These are phyloP conservation scores for Lunasporangiospora selenospora DNA, from an alignment of 192 early-diverging fungal species.

Conservation along the genomic window DNA sequence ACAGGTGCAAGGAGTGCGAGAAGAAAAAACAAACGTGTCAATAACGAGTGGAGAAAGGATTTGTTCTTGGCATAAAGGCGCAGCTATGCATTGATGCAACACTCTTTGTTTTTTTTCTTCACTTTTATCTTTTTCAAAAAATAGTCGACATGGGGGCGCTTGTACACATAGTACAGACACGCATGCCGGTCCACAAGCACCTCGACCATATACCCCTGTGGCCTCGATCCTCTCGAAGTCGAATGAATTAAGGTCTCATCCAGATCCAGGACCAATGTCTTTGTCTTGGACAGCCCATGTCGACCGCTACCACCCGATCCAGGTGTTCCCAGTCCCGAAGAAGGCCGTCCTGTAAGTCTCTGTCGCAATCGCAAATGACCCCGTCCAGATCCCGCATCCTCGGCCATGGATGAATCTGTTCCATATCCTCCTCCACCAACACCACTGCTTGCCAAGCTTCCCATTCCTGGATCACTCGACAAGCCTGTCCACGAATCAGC, in stretches of 20 bases:
- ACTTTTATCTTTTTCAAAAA: conserved; percentile 80
- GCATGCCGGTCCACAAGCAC: conserved; percentile 82
- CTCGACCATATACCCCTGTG: conserved; percentile 82
- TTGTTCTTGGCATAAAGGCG: neutral
- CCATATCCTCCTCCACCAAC: too few species aligned
- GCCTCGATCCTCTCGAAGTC: conserved; percentile 58
- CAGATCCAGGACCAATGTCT: conserved; percentile 75
- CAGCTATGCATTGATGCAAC: neutral
- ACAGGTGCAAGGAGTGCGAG: neutral
- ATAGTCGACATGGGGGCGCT: conserved; percentile 85
- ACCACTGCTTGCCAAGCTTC: too few species aligned
- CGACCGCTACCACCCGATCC: neutral
- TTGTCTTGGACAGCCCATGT: conserved; percentile 43
- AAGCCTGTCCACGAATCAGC: too few species aligned
- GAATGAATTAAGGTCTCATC: conserved; percentile 92
- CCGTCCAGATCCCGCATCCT: conserved; percentile 30
- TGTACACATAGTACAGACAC: conserved; percentile 90
- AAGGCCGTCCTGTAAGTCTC: conserved; percentile 26
- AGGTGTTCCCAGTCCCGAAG: conserved; percentile 18
- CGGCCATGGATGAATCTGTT: conserved; percentile 46
- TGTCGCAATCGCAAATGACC: conserved; percentile 18
- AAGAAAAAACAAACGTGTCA: conserved; percentile 4
- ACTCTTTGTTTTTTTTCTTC: neutral
- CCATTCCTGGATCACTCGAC: too few species aligned
- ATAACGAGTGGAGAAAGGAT: neutral